Evolutionary conservation across 306 rosid species (phyloP), one percentile per base, ranked within the genome.

Genomic region (Canavalia ensiformis): DNA sequence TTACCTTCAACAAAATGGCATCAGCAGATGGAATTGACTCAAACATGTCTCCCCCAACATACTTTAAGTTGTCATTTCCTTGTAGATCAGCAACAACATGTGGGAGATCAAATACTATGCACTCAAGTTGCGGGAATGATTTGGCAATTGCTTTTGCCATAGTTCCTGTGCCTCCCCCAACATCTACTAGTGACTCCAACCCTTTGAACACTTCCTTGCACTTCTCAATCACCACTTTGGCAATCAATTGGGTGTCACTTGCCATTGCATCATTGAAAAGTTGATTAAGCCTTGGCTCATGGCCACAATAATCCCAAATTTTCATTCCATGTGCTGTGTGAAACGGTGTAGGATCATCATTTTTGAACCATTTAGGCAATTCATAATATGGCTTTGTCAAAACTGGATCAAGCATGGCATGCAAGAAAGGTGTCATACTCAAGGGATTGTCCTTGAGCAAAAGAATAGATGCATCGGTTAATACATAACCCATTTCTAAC

Each of bases 221-320:
- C 6, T 55, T 82, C 39, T 82, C 81, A 12, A 55, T 68, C 64
- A 67, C 63, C 47, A 41, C 13, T 0, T 6, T 42, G 0, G 52
- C 5, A 42, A 42, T 2, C 13, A 42, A 42, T 66, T 5, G n/a
- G 42, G 51, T 1, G 4, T 66, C 72, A 42, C 35, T 42, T 1
- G 52, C 72, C 90, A 89, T 89, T 55, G 69, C 81, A 11, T 83
- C 90, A 13, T 89, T 85, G 64, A 87, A 81, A 5, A 25, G 10
- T 0, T 33, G 34, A 1, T 72, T 57, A 0, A 77, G 37, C 13
- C 45, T 83, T 0, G 72, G 78, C 7, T 83, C 60, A 3, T 33
- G 30, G 6, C 30, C 63, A 5, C 59, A 29, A 7, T 31, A 81
- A 0, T 87, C 89, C 85, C 83, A 89, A 8, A 83, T 8, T 4